A percentile compares a stretch with the other conserved stretches of the same genome.
Conservation (phyloP, 495 filamentous ascomycete species). For the Amniculicola lignicola region DNA sequence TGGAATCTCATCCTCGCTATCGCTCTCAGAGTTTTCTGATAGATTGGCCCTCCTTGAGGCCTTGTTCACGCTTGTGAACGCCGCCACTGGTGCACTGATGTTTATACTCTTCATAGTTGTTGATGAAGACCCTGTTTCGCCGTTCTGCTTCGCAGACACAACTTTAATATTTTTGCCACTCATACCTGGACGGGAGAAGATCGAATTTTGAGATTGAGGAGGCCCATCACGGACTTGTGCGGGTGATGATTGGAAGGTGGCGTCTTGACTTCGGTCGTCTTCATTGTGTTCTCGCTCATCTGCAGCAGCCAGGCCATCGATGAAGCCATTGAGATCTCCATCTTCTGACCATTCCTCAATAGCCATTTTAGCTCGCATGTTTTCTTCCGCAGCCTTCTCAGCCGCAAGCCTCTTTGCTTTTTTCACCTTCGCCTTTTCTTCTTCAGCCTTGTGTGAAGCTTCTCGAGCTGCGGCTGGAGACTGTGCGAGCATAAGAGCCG, state of each 20-base stretch:
- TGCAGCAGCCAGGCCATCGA: constrained; percentile 22
- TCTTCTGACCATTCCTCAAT: constrained; percentile 20
- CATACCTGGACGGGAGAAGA: constrained; percentile 12
- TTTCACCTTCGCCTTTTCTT: constrained; percentile 7
- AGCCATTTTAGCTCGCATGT: constrained; percentile 26
- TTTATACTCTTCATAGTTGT: too few species aligned
- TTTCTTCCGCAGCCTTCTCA: constrained; percentile 23
- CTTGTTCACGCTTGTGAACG: neutral
- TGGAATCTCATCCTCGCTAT: constrained; percentile 13
- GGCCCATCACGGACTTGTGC: neutral
- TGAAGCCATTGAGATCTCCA: constrained; percentile 16
- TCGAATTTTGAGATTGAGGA: neutral
- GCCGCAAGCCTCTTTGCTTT: too few species aligned
- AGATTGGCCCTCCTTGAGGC: neutral
- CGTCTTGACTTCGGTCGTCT: too few species aligned
- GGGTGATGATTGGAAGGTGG: neutral
- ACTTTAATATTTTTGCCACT: constrained; percentile 16
- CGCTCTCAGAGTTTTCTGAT: neutral
- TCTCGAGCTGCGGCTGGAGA: constrained; percentile 22
- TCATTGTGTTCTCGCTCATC: constrained; percentile 11
- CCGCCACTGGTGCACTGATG: neutral
- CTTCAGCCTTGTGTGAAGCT: constrained; percentile 17
- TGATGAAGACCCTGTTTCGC: neutral
- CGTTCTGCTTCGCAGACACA: neutral
- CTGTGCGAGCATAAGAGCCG: constrained; percentile 15